Base-by-base conservation (phyloP, 768 basidiomycete genomes). In the Suillus lakei region DNA sequence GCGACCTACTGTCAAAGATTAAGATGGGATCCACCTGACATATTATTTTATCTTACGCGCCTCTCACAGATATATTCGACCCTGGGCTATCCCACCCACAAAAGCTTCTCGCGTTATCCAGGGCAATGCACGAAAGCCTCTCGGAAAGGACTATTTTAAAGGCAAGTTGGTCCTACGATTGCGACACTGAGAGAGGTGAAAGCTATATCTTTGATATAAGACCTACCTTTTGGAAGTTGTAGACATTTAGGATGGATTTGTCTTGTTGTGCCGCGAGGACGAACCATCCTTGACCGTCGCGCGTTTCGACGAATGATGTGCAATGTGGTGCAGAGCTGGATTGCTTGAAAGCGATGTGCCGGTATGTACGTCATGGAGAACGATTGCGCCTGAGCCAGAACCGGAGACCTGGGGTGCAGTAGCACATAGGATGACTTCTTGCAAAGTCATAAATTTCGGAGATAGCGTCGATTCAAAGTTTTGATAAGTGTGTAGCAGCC, bases 21-120 rank as follows among this genome's bases (percentile, higher is more conserved):
- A 44, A 61, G 58, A 43, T 16, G 3, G 34, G 46, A 21, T 55
- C 7, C 55, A 64, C 12, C 21, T 21, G 9, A 56, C 26, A n/a
- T 26, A 34, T 28, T 58, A 51, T n/a, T 64, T 23, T 64, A 54
- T 5, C 12, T 34, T 64, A 84, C 89, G 71, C 69, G 90, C 96
- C 92, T 98, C 96, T 98, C 98, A 99, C 1, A 99, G 79, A 73
- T 96, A 96, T 71, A 99, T 86, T 61, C 96, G 88, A 36, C 98
- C 98, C 71, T 92, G 90, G 5, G 85, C 77, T 0, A 95, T 96
- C 38, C 96, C 98, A 30, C 92, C 96, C 0, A 71, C 93, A 95
- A 70, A 89, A 92, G 41, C 81, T 78, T 4, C 95, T 96, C 54
- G 81, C 82, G 21, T 82, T 82, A 76, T 96, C 93, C 8, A 94